Conservation (phyloP, 306 rosid species). For the Psophocarpus tetragonolobus region DNA sequence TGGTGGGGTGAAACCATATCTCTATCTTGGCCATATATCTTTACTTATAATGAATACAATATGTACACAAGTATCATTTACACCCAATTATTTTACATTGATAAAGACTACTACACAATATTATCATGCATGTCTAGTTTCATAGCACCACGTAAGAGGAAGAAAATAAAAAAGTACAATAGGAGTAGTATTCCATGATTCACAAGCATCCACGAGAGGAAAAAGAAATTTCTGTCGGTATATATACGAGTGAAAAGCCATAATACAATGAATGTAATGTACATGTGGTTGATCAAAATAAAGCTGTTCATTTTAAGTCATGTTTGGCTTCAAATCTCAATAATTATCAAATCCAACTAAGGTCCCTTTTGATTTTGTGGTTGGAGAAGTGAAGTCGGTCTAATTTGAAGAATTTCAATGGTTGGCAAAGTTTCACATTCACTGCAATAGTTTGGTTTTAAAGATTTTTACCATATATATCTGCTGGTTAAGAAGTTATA, state of each 20-base stretch:
- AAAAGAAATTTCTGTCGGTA: constrained; percentile 6
- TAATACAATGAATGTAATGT: background rate
- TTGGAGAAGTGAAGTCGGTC: background rate
- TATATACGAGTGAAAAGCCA: background rate
- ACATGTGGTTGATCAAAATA: background rate
- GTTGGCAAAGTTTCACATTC: too few relatives aligned
- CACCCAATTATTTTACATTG: background rate
- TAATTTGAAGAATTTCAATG: too few relatives aligned
- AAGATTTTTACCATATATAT: too few relatives aligned
- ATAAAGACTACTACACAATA: background rate
- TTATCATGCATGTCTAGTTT: background rate
- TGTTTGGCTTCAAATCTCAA: background rate
- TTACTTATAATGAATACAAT: background rate
- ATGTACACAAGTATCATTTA: background rate
- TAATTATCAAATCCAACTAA: background rate
- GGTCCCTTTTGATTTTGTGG: background rate
- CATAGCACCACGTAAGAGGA: background rate
- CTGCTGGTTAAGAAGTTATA: background rate
- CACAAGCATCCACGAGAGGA: background rate
- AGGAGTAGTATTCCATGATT: background rate
- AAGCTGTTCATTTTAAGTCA: background rate
- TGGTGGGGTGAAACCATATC: background rate
- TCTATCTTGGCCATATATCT: background rate
- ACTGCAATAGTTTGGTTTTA: too few relatives aligned
- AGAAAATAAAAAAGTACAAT: background rate